Percentiles rank a stretch among this genome's conserved stretches.
Conservation (phyloP, 495 filamentous ascomycete genomes). For the Bryoglossum gracile region DNA sequence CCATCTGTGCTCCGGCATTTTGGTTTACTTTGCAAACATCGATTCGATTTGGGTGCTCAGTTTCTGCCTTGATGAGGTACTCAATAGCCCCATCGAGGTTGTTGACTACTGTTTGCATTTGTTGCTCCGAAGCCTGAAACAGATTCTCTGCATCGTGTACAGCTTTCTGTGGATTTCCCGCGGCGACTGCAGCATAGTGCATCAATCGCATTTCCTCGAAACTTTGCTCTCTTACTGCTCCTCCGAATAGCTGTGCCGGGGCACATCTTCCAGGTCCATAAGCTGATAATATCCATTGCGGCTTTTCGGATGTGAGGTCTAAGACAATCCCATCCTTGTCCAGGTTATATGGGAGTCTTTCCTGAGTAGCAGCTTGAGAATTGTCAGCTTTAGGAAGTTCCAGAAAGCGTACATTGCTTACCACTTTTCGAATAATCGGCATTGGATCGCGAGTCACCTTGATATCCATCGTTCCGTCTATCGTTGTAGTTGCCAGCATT, state of each 20-base stretch:
- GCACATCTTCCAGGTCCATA: conserved; percentile 68
- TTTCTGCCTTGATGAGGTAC: conserved; percentile 58
- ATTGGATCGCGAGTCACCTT: no score
- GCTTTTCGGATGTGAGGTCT: conserved; percentile 63
- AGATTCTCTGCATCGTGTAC: conserved; percentile 58
- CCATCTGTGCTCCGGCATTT: neutral
- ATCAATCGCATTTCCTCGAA: conserved; percentile 72
- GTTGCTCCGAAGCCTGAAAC: conserved; percentile 52
- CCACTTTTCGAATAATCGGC: no score
- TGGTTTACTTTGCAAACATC: conserved; percentile 52
- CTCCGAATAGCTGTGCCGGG: conserved; percentile 74
- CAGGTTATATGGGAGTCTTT: conserved; percentile 28
- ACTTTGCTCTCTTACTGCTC: conserved; percentile 69
- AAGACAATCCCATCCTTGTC: conserved; percentile 46
- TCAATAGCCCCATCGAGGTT: conserved; percentile 66
- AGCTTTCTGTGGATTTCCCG: conserved; percentile 57
- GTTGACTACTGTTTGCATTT: conserved; percentile 57
- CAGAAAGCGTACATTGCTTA: neutral
- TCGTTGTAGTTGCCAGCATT: conserved; percentile 10
- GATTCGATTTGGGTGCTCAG: conserved; percentile 73
- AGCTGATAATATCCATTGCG: conserved; percentile 75
- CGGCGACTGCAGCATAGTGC: conserved; percentile 50
- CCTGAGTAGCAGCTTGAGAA: neutral
- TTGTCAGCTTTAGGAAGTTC: conserved; percentile 4
- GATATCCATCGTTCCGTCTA: conserved; percentile 7